Evolutionary conservation across 371 early-diverging fungal species (phyloP), one percentile per base, ranked within the genome.

Genomic region (Coemansia sp.): DNA sequence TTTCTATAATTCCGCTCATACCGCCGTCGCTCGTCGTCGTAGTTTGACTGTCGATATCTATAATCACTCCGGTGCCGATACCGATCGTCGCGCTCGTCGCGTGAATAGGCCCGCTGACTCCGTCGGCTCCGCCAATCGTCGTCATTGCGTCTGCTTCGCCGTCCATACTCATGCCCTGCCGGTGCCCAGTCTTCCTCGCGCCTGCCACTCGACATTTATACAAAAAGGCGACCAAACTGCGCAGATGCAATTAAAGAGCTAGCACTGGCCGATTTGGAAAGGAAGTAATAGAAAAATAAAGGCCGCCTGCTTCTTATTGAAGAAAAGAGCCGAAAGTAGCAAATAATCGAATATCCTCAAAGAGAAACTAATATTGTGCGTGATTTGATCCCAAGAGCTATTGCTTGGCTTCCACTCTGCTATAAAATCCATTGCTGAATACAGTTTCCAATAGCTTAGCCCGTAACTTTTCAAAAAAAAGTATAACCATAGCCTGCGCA

Each of bases 51-150:
- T 7, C 31, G 54, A 14, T 54, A 29, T 54, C 54, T 29, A 18
- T 29, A 22, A 16, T 57, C 31, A 21, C 39, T 37, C 10, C 57
- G 31, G 24, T 37, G 58, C 16, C 58, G 18, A 13, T 21, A 16
- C 26, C 42, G 7, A 13, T 58, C 58, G 14, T 2, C 54, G 27
- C 54, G 22, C 11, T 34, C 58, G n/a, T 40, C 40, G 24, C 22
- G 42, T 40, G 16, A 11, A 21, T 40, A 24, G 11, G 40, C 14
- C 5, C 54, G 54, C 26, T 54, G 54, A 7, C 27, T 27, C 54
- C 54, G 54, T 16, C 54, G 54, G 29, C n/a, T 27, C 29, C 54
- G 26, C 54, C 54, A 54, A 27, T 54, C 54, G 22, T 27, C 53
- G n/a, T 54, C 54, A 29, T 54, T 27, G 16, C 18, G 54, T 16